Evolutionary conservation across 495 filamentous ascomycete species (phyloP), one percentile per base, ranked within the genome.

Genomic region (Extremus antarcticus): DNA sequence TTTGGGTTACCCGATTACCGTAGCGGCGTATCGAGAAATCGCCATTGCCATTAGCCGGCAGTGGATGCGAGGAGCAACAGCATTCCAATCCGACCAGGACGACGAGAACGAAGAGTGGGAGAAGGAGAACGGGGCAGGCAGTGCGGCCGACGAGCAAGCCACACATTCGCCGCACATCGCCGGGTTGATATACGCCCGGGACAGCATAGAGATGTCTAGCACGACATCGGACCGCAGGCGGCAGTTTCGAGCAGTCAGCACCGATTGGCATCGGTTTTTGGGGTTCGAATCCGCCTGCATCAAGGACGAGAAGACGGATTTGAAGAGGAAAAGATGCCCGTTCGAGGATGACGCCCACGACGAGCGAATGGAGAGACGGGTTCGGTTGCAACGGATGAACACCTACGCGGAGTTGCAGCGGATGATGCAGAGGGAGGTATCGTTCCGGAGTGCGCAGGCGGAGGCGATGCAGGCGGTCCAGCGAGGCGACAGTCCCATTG

Each of bases 241-340:
- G 17, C 9, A 19, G 49, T 51, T 51, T 20, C 24, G 49, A 19
- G 3, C 2, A 20, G 49, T 51, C 9, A 51, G 49, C 20, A n/a
- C 17, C 24, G 49, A 51, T 39, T 51, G 25, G 49, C 25, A 51
- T 40, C 24, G 25, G 21, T 51, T 51, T 32, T 35, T 51, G 21
- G 25, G 11, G 11, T 51, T 32, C 25, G 16, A 32, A 23, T 51
- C 49, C 13, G 29, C 49, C 13, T 4, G 66, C 51, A 38, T 46
- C 41, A 45, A 45, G 39, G 41, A 32, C 19, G 24, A 47, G 40
- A 35, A 55, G 41, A 32, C 8, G 43, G 43, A 29, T 29, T 11
- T 23, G 43, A 40, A 48, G 43, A 3, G 15, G 29, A 47, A 25
- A 23, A 11, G n/a, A 21, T 4, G 15, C 7, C 7, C 3, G 39